Evolutionary conservation across 306 rosid species (phyloP).

Genomic region (Begonia loranthoides): DNA sequence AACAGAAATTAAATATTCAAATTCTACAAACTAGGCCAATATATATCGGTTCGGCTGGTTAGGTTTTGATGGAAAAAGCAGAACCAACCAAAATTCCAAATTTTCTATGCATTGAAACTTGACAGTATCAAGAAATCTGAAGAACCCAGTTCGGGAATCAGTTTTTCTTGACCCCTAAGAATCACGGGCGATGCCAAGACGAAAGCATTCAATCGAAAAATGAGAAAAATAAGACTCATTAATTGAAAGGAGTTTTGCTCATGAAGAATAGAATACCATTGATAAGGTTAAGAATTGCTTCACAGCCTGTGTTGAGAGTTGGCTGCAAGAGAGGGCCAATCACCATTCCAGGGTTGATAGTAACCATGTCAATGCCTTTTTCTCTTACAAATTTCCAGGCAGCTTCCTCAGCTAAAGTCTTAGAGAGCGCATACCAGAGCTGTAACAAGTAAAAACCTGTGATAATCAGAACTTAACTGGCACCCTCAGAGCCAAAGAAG

Average conservation of each 20-base stretch:
- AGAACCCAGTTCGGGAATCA: no score
- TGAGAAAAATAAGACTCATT: neutral
- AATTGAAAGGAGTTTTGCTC: neutral
- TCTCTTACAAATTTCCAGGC: slow-evolving; percentile 78
- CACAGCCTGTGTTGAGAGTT: slow-evolving; percentile 43
- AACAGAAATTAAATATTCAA: no score
- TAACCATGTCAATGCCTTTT: slow-evolving; percentile 61
- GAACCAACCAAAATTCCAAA: no score
- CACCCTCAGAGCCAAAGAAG: neutral
- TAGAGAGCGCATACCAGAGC: slow-evolving; percentile 66
- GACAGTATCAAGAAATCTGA: no score
- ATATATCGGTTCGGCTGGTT: no score
- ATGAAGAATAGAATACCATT: slow-evolving; percentile 27
- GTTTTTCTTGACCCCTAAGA: no score
- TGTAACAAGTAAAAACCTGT: slow-evolving; percentile 12
- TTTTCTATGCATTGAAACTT: no score
- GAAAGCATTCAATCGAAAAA: neutral
- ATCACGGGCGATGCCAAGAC: neutral
- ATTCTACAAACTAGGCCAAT: no score
- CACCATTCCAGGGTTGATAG: slow-evolving; percentile 59
- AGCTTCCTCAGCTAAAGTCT: slow-evolving; percentile 81
- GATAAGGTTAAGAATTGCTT: slow-evolving; percentile 30
- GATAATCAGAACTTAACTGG: neutral
- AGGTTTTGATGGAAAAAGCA: no score
- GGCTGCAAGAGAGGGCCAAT: slow-evolving; percentile 74